Percentiles rank a stretch among this genome's conserved stretches.
These are phyloP conservation scores for Penicillium tannophilum DNA, from an alignment of 495 filamentous ascomycete genomes.

Conservation along the genomic window DNA sequence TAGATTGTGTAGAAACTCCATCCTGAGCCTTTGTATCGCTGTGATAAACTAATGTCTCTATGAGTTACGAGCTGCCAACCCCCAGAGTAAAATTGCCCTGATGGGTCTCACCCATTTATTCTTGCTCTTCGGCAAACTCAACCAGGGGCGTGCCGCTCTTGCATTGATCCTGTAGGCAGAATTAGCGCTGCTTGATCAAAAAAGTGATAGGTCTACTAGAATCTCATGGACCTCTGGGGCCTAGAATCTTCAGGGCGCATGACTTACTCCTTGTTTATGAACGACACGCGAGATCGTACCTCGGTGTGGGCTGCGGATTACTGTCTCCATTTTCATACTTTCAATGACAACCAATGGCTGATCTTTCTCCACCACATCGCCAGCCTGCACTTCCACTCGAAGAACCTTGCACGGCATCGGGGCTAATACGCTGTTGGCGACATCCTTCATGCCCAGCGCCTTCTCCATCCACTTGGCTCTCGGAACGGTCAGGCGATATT, in stretches of 20 bases:
- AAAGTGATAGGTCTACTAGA: neutral
- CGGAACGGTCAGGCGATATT: constrained; percentile 68
- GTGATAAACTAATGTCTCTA: neutral
- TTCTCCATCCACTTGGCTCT: constrained; percentile 82
- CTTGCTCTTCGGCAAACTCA: constrained; percentile 44
- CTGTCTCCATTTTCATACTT: constrained; percentile 99
- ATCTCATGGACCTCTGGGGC: neutral
- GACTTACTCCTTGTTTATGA: constrained; percentile 83
- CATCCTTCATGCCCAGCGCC: constrained; percentile 80
- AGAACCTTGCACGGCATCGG: constrained; percentile 96
- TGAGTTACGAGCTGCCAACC: neutral
- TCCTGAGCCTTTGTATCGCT: neutral
- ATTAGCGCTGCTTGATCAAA: constrained; percentile 24
- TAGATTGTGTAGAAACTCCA: neutral
- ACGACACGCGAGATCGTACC: constrained; percentile 80
- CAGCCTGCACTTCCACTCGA: constrained; percentile 78
- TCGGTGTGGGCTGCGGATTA: constrained; percentile 85
- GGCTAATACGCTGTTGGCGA: constrained; percentile 78
- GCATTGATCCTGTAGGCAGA: constrained; percentile 53
- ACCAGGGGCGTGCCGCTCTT: constrained; percentile 61
- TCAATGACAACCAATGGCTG: constrained; percentile 93
- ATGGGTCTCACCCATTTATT: neutral
- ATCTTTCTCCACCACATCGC: constrained; percentile 80
- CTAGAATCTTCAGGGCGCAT: constrained; percentile 5
- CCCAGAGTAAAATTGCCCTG: neutral